Conservation (phyloP, 2,329 filamentous ascomycete species). For the Fusarium decemcellulare region DNA sequence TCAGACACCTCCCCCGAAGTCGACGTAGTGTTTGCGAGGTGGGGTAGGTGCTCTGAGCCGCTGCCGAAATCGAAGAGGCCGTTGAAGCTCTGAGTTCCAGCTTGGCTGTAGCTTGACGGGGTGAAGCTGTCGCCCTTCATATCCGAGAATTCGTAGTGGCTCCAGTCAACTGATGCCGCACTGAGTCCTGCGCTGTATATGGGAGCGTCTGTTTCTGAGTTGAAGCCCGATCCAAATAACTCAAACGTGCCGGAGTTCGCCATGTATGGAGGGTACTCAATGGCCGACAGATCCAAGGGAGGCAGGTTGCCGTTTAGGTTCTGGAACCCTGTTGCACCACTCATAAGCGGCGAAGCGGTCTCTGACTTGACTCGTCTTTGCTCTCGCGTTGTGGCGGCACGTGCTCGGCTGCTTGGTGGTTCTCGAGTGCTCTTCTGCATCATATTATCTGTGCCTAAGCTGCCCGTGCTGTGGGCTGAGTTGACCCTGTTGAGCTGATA, state of each 20-base stretch:
- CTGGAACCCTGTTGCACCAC: constrained; percentile 63
- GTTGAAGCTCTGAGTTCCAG: constrained; percentile 64
- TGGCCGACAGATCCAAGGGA: constrained; percentile 71
- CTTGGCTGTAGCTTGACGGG: constrained; percentile 69
- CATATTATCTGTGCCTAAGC: constrained; percentile 60
- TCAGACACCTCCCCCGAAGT: constrained; percentile 79
- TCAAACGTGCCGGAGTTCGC: constrained; percentile 63
- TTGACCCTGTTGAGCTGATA: constrained; percentile 73
- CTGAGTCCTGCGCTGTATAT: constrained; percentile 75
- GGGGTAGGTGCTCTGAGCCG: constrained; percentile 68
- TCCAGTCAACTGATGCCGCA: constrained; percentile 64
- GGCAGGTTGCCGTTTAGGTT: constrained; percentile 67
- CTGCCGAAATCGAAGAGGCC: constrained; percentile 65
- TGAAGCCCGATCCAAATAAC: constrained; percentile 62
- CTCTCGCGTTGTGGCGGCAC: constrained; percentile 57
- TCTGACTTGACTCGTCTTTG: constrained; percentile 73
- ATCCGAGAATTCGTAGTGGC: constrained; percentile 62
- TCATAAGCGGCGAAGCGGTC: constrained; percentile 71
- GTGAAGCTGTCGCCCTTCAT: constrained; percentile 64
- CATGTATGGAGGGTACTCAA: constrained; percentile 66
- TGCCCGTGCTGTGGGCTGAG: constrained; percentile 68
- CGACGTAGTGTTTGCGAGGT: constrained; percentile 70
- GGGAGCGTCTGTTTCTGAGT: constrained; percentile 68
- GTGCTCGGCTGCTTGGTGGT: constrained; percentile 53
- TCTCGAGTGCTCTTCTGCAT: constrained; percentile 56